phyloP scores from a whole-genome alignment of 441 rosid species.

The Oxalis stricta region DNA sequence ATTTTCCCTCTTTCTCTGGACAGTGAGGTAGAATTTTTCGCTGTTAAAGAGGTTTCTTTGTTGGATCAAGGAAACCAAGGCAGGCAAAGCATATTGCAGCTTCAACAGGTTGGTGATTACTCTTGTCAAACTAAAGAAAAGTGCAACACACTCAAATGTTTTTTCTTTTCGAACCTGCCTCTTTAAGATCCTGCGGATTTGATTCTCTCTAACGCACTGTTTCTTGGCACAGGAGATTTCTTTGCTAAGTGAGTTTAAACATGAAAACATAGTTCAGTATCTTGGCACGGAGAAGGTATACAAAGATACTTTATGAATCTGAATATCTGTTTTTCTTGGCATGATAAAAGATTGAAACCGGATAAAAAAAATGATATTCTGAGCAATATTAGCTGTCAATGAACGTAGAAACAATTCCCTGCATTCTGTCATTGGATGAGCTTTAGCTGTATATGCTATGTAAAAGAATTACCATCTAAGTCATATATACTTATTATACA shows the following conservation, averaged over 20 bases:
- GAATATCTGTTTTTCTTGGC: neutral
- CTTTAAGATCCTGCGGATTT: neutral
- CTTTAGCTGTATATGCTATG: too few species aligned
- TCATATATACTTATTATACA: neutral
- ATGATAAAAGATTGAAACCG: neutral
- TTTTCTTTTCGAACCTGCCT: neutral
- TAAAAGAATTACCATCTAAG: too few species aligned
- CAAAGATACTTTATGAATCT: neutral
- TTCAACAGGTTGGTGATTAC: slow-evolving; percentile 22
- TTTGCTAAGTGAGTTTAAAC: slow-evolving; percentile 77
- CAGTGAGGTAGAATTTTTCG: slow-evolving; percentile 36
- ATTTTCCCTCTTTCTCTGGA: neutral
- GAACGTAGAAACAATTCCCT: neutral
- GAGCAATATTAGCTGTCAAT: neutral
- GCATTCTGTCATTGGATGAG: neutral
- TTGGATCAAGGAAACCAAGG: slow-evolving; percentile 29
- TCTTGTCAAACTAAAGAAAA: neutral
- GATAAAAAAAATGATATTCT: neutral
- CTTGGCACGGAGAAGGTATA: slow-evolving; percentile 79
- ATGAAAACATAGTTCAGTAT: slow-evolving; percentile 82
- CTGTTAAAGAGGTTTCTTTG: slow-evolving; percentile 36
- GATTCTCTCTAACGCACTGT: neutral
- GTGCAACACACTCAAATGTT: neutral
- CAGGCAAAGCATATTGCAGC: slow-evolving; percentile 28
- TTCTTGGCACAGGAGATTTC: slow-evolving; percentile 50